phyloP scores from a whole-genome alignment of 192 early-diverging fungal genomes.

The Powellomyces hirtus region DNA sequence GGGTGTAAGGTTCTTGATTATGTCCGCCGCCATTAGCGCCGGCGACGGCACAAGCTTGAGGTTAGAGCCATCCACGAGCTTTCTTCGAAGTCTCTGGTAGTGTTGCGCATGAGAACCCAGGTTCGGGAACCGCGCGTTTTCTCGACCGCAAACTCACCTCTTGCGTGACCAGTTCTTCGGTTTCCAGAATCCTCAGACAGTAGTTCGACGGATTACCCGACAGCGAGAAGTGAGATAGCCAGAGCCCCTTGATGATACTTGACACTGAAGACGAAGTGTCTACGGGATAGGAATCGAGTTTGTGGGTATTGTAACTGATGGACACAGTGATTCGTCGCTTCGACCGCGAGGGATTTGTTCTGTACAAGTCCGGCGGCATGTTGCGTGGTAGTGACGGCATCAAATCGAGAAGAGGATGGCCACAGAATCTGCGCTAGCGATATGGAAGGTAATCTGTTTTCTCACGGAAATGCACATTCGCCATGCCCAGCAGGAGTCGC shows the following conservation, averaged over 20 bases:
- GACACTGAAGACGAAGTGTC: conserved; percentile 1
- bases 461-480: too few species aligned
- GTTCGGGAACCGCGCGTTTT: too few species aligned
- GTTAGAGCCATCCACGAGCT: conserved; percentile 20
- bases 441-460: too few species aligned
- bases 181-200: conserved; percentile 28
- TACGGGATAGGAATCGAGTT: conserved; percentile 13
- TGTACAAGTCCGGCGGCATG: background rate
- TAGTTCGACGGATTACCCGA: conserved; percentile 5
- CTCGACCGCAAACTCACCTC: conserved; percentile 31
- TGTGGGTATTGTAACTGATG: conserved; percentile 7
- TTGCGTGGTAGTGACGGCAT: background rate
- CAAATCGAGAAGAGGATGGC: too few species aligned
- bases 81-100: conserved; percentile 9
- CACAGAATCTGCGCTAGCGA: too few species aligned
- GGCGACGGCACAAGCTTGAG: conserved; percentile 33
- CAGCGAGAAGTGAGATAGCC: conserved; percentile 14
- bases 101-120: too few species aligned
- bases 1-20: conserved; percentile 19
- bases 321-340: conserved; percentile 3
- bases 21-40: conserved; percentile 19
- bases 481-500: too few species aligned
- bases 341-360: background rate
- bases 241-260: conserved; percentile 14
- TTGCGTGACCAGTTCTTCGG: conserved; percentile 34